Evolutionary conservation across 371 early-diverging fungal genomes (phyloP), one percentile per base, ranked within the genome.

Genomic region (Phascolomyces articulosus): DNA sequence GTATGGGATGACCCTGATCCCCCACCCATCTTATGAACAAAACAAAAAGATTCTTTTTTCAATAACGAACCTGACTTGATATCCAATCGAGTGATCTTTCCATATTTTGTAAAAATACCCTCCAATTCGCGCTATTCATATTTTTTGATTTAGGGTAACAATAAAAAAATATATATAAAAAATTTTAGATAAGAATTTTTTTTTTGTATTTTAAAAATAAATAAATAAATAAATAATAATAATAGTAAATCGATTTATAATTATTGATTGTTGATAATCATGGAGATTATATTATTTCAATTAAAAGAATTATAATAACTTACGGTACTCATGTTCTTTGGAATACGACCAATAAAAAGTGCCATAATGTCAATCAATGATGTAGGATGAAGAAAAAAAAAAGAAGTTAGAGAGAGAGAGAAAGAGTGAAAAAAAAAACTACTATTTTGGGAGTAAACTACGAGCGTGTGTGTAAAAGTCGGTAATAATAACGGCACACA

Each of bases 21-120:
- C n/a, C n/a, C n/a, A n/a, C n/a, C n/a, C n/a, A n/a, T n/a, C n/a
- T n/a, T n/a, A n/a, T n/a, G n/a, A n/a, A n/a, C n/a, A n/a, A n/a
- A n/a, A n/a, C n/a, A n/a, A n/a, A 27, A 48, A 9, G 27, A 20
- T 4, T 10, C 8, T 9, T 18, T 40, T 56, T n/a, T 38, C 1
- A 15, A 48, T 57, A 23, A 11, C 24, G 55, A 71, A 85, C 80
- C 79, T 77, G 80, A 76, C 77, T 90, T 85, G 44, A 92, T 73
- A 75, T 87, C 91, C 65, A 89, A 82, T 69, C 90, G 85, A 67
- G 84, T 84, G 73, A 91, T 89, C 67, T 89, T 81, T 61, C 92
- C 92, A 66, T 87, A 92, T 62, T 89, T 88, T 71, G 81, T 74
- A 71, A 92, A 92, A 60, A 89, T 80, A 61, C 83, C 83, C 74